Percentiles rank a stretch among this genome's conserved stretches.
These are phyloP conservation scores for Albophoma yamanashiensis DNA, from an alignment of 2,329 filamentous ascomycete genomes.

Conservation along the genomic window DNA sequence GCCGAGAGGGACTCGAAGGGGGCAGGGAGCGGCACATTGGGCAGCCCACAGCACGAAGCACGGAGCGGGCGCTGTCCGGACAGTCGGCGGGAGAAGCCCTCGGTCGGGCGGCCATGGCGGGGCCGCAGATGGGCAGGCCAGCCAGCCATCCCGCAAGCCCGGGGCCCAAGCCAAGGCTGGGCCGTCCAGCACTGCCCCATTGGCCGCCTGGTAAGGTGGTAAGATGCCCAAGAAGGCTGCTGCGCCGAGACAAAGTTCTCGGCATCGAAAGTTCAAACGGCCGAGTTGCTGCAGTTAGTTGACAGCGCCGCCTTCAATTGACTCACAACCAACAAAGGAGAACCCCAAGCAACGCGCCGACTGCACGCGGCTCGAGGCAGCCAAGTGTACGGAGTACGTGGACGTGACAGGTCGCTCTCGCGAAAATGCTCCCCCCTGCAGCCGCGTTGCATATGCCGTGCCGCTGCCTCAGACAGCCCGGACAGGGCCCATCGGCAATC, in stretches of 20 bases:
- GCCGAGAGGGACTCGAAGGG: no score
- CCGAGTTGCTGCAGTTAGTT: neutral
- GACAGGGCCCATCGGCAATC: neutral
- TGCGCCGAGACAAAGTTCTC: neutral
- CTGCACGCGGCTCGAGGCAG: neutral
- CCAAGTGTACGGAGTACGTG: neutral
- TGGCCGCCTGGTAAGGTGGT: neutral
- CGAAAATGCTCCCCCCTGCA: neutral
- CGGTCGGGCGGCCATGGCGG: neutral
- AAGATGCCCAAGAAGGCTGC: neutral
- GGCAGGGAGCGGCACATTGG: neutral
- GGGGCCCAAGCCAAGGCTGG: neutral
- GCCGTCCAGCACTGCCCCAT: neutral
- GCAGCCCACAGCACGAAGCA: no score
- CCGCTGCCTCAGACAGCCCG: neutral
- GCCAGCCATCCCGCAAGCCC: neutral
- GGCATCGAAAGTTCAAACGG: neutral
- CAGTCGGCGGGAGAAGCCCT: no score
- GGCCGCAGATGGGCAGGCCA: neutral
- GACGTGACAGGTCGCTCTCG: neutral
- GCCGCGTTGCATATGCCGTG: neutral
- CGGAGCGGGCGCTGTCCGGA: no score
- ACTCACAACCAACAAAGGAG: neutral
- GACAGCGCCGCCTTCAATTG: neutral
- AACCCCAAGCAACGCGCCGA: neutral